A percentile compares a stretch with the other conserved stretches of the same genome.
These are phyloP conservation scores for Boletus fagicola DNA, from an alignment of 768 basidiomycete genomes.

Conservation along the genomic window DNA sequence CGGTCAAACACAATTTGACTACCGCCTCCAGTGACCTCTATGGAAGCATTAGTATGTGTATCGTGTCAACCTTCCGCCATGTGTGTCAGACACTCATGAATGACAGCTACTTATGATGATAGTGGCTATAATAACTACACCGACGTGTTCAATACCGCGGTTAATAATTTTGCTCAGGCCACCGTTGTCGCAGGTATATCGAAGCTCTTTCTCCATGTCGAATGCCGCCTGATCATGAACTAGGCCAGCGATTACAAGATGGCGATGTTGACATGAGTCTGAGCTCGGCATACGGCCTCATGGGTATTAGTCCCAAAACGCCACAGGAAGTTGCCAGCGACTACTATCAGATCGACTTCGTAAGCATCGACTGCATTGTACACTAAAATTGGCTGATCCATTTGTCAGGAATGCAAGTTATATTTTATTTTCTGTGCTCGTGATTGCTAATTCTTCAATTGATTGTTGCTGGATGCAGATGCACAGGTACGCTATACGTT, in stretches of 20 bases:
- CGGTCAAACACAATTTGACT: constrained; percentile 51
- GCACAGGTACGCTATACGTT: constrained; percentile 24
- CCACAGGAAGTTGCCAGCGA: constrained; percentile 52
- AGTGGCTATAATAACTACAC: constrained; percentile 49
- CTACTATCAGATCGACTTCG: constrained; percentile 51
- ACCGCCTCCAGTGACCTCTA: constrained; percentile 46
- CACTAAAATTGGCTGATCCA: constrained; percentile 1
- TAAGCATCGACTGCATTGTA: constrained; percentile 1
- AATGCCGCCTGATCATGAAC: constrained; percentile 38
- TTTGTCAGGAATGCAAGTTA: constrained; percentile 29
- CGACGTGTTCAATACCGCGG: constrained; percentile 40
- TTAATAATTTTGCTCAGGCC: constrained; percentile 40
- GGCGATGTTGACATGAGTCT: constrained; percentile 51
- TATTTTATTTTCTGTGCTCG: not conserved
- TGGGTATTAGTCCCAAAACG: constrained; percentile 44
- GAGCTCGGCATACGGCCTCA: constrained; percentile 51
- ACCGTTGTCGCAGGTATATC: constrained; percentile 45
- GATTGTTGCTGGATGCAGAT: constrained; percentile 6
- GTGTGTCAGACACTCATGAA: not conserved
- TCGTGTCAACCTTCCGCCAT: not conserved
- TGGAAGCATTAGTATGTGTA: constrained; percentile 43
- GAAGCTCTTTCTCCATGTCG: constrained; percentile 35
- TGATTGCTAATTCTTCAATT: constrained; percentile 2
- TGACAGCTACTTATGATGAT: constrained; percentile 52
- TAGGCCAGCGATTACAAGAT: constrained; percentile 14